Evolutionary conservation across 2,329 filamentous ascomycete genomes (phyloP).

Genomic region (Clonostachys rhizophaga): DNA sequence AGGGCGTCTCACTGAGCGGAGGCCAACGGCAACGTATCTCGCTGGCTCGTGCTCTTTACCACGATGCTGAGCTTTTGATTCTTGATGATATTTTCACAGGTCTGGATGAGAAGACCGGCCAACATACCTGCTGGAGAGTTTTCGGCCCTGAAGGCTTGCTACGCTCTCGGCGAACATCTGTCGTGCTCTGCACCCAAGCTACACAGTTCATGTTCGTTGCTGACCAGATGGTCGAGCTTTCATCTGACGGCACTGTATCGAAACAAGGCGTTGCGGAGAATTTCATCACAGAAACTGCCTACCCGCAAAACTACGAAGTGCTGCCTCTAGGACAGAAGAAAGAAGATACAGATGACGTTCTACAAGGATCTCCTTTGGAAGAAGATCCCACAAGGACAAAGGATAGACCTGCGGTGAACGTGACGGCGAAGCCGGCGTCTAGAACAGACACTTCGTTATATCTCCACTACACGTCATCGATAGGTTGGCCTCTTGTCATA

Average conservation of each 20-base stretch:
- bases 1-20: conserved; percentile 34
- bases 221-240: conserved; percentile 43
- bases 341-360: not conserved
- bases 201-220: conserved; percentile 21
- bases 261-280: conserved; percentile 1
- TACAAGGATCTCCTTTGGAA: not conserved
- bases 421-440: no score
- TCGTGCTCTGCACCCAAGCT: conserved; percentile 30
- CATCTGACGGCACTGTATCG: conserved; percentile 20
- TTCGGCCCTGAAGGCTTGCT: conserved; percentile 34
- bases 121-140: conserved; percentile 33
- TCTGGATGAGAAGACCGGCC: conserved; percentile 36
- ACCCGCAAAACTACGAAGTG: not conserved
- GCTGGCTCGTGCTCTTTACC: conserved; percentile 40
- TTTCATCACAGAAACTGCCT: no score
- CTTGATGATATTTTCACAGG: conserved; percentile 40
- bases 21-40: conserved; percentile 30
- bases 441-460: not conserved
- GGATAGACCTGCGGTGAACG: no score
- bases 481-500: not conserved
- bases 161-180: conserved; percentile 26
- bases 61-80: conserved; percentile 25
- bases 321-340: not conserved
- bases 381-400: not conserved
- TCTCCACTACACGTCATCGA: not conserved